Base-by-base conservation (phyloP, 345 rosid genomes). In the Melastoma malabathricum region DNA sequence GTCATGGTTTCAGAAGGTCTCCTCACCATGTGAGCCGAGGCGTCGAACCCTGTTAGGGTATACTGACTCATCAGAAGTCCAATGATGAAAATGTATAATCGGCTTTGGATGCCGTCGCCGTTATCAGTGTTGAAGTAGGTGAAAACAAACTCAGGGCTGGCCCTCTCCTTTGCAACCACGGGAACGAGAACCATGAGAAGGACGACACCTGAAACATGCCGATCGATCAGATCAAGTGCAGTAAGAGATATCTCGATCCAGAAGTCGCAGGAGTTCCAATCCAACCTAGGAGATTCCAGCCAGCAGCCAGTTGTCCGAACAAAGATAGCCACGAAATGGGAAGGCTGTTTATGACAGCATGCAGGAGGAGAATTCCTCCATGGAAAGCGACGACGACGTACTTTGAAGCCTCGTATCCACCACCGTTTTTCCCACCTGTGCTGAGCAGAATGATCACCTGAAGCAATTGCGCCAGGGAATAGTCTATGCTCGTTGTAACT, bases 61-160 rank as follows among this genome's bases (percentile, higher is more conserved):
- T 92, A 86, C 67, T 92, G 96, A 66, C 89, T 86, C 98, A 92
- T 84, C 15, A 92, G 76, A 59, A 92, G 89, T 43, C 98, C 98
- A 18, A 86, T 65, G 52, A 82, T 81, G 55, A 92, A 92, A 29
- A 92, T 86, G 73, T 92, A 86, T 46, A 52, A 59, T 60, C 75
- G 80, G 57, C 64, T 80, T 53, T 58, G 48, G 47, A 92, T 84
- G 55, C 95, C 95, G 12, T 66, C 76, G 15, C 67, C 87, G 43
- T 92, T 86, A 27, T 84, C 95, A 17, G 95, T 72, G 54, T 86
- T 84, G 67, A 92, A 92, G 61, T 77, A 70, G 17, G 95, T 82
- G 74, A 86, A 86, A 6, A 92, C 96, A 63, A 86, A 92, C 74
- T 87, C 59, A 38, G 95, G 78, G 18, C 84, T 86, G 4, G 96